Evolutionary conservation across 1,284 basidiomycete genomes (phyloP), one percentile per base, ranked within the genome.

Genomic region (Hypsizygus ulmarius): DNA sequence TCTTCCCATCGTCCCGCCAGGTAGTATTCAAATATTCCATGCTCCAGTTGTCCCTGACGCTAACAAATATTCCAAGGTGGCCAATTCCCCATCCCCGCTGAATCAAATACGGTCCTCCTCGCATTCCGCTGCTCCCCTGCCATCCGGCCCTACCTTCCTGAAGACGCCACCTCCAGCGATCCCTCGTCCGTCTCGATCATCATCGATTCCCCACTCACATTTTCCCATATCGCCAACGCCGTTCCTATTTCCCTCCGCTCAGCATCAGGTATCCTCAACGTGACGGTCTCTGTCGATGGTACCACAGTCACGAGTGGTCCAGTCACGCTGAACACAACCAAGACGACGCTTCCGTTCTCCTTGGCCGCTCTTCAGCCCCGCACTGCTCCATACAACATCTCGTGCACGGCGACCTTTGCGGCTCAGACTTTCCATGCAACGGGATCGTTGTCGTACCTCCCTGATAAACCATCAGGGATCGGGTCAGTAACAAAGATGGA

Each of bases 401-500:
- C 75, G 1, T 87, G 84, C 57, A 69, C 69, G 0, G 82, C 78
- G 5, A 65, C 54, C 4, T 57, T 62, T 39, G 57, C 51, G 10
- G 52, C 59, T 2, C 78, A 84, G 57, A 73, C 60, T 9, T 87
- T 82, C 56, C 64, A 54, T 8, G 60, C 75, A 0, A 66, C 68
- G 1, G 68, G 73, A 1, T 59, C 71, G 5, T 65, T 90, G 48
- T 75, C 74, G 11, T 84, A 77, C 57, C 67, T 90, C n/a, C 83
- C 84, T 1, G 58, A 73, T 33, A 82, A 78, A 0, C 68, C 73
- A 6, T 64, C 66, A 6, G 69, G 59, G 3, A 68, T 68, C 52
- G 73, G 75, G 3, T 68, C 67, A 5, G 81, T 81, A 5, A 82
- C 81, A 0, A 89, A 87, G 63, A 79, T 86, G 71, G 87, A 90